Evolutionary conservation across 2,329 filamentous ascomycete genomes (phyloP).

Genomic region (Pseudogymnoascus sp.): DNA sequence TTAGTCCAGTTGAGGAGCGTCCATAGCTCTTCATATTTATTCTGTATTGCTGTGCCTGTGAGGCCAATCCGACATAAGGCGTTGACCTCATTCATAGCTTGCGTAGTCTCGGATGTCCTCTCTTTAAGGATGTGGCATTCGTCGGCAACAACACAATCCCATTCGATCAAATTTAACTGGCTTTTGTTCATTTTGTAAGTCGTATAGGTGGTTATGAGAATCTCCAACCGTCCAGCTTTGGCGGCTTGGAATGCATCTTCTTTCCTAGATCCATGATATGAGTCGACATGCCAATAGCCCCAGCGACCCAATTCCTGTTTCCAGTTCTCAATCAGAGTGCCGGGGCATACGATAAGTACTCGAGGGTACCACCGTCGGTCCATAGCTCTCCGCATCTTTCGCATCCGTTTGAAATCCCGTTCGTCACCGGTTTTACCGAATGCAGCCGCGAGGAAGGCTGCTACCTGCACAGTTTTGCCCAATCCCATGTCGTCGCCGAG

Average conservation of each 20-base stretch:
- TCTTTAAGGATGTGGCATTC: conserved; percentile 91
- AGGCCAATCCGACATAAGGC: conserved; percentile 85
- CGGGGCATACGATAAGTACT: conserved; percentile 80
- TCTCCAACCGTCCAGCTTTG: conserved; percentile 67
- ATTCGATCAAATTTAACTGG: conserved; percentile 71
- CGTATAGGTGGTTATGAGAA: conserved; percentile 89
- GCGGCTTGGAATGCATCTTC: conserved; percentile 64
- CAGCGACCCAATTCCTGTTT: conserved; percentile 74
- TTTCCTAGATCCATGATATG: conserved; percentile 62
- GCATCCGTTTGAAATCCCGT: conserved; percentile 76
- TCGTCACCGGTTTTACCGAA: conserved; percentile 93
- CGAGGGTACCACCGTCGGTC: conserved; percentile 66
- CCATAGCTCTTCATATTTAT: conserved; percentile 96
- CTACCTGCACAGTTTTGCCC: conserved; percentile 94
- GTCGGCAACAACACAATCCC: conserved; percentile 92
- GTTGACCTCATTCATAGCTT: conserved; percentile 84
- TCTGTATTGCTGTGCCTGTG: conserved; percentile 94
- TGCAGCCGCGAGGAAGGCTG: conserved; percentile 79
- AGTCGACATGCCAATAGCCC: conserved; percentile 91
- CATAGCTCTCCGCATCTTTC: conserved; percentile 63
- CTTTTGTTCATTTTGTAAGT: conserved; percentile 76
- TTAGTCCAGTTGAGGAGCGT: conserved; percentile 94
- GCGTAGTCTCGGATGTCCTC: conserved; percentile 64
- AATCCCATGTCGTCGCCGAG: conserved; percentile 94
- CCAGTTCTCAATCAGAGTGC: conserved; percentile 86